Percentiles rank a stretch among this genome's conserved stretches.
Evolutionary conservation across 306 rosid species (phyloP).

Genomic region (Mucuna pruriens): DNA sequence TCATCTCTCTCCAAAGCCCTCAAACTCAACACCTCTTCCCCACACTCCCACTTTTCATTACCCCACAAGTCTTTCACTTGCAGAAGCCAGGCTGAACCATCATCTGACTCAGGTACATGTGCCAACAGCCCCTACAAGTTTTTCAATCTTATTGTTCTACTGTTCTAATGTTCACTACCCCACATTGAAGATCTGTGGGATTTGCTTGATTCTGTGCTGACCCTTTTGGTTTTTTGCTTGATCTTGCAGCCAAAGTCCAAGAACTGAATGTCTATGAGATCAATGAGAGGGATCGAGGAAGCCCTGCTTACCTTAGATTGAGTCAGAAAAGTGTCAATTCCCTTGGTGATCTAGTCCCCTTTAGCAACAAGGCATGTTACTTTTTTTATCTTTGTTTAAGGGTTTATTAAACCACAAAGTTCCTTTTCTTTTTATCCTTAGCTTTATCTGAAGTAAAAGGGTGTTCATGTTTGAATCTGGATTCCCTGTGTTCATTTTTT

Average conservation of each 20-base stretch:
- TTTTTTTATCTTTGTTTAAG: background rate
- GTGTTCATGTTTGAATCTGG: background rate
- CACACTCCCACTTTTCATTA: constrained; percentile 15
- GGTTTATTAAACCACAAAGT: too few species aligned
- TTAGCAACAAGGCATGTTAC: constrained; percentile 65
- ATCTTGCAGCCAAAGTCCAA: constrained; percentile 60
- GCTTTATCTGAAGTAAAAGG: background rate
- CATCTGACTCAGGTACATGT: constrained; percentile 41
- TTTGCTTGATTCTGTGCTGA: constrained; percentile 22
- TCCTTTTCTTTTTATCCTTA: background rate
- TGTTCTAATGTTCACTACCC: background rate
- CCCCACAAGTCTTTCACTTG: constrained; percentile 48
- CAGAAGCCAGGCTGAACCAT: constrained; percentile 46
- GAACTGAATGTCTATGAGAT: constrained; percentile 70
- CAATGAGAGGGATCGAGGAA: constrained; percentile 74
- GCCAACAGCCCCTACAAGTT: background rate
- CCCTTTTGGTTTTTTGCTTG: constrained; percentile 37
- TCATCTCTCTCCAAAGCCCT: constrained; percentile 34
- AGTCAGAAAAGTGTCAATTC: constrained; percentile 68
- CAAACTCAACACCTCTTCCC: constrained; percentile 35
- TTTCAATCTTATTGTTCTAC: background rate
- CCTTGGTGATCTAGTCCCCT: constrained; percentile 77
- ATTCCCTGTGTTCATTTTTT: background rate
- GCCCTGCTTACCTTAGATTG: constrained; percentile 68
- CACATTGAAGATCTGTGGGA: background rate